Evolutionary conservation across 1,284 basidiomycete genomes (phyloP), one percentile per base, ranked within the genome.

Genomic region (Ganoderma lucidum): DNA sequence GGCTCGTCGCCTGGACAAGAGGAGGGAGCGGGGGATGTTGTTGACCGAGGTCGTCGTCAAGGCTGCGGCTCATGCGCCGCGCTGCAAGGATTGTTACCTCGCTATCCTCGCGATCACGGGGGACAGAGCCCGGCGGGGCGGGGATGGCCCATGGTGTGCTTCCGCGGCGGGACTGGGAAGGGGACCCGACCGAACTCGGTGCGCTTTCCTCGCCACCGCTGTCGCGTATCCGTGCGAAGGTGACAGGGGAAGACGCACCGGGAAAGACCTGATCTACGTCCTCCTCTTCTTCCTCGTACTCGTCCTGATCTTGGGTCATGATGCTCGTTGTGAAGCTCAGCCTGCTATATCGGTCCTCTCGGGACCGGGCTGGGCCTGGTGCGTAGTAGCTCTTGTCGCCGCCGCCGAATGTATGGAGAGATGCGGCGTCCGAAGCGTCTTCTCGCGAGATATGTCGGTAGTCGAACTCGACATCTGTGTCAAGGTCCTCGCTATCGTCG

Each of bases 401-500:
- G 17, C 85, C 74, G 69, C 72, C 77, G 59, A 89, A 88, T 0
- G 87, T 88, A 74, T 86, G 81, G 68, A 83, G 83, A 3, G 86
- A 89, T 32, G 84, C 83, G 2, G 82, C 81, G 75, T 88, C 86
- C 2, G 83, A 81, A 5, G 74, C 62, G 4, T 76, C 73, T 28
- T 71, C 67, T 72, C 75, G 66, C n/a, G 68, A 66, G 63, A 71
- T 45, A 62, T 69, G 64, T 42, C 74, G 75, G 41, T 76, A 71
- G 56, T 79, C 80, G 60, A 80, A 74, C 72, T 83, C 82, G 30
- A 82, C 81, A 69, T 83, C 82, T 1, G 81, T 81, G 64, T 82
- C 82, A 53, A 83, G 76, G 44, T 81, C 79, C 48, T 75, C 73
- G 15, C 63, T 69, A 14, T 73, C 74, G 66, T 72, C 71, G 55